Base-by-base conservation (phyloP, 2,329 filamentous ascomycete species). In the Cladobotryum mycophilum region DNA sequence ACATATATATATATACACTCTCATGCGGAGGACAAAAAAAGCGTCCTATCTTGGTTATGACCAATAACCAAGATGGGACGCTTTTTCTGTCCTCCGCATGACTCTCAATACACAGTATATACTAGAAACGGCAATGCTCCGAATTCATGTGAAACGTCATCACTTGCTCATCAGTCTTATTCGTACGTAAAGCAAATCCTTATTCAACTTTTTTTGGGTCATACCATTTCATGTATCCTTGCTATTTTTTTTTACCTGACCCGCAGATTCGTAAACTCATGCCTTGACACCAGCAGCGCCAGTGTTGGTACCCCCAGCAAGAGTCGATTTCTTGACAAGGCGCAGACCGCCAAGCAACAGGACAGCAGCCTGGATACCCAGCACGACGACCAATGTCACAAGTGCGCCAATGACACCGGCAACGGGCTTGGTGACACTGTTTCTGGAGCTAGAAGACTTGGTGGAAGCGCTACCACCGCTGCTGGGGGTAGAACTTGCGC, bases 381-480 rank as follows among this genome's bases (percentile, higher is more conserved):
- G 65, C 14, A 80, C 68, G 11, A 78, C 74, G 9, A 71, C 70
- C 5, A 81, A 66, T 0, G 78, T 79, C 36, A 87, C 74, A 56
- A 90, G 67, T 41, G 89, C 88, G 41, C 88, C 84, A 46, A 95
- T 90, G 5, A 92, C 88, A 47, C 89, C 89, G 0, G 88, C 89
- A n/a, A 91, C 82, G 5, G 81, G 76, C 36, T 76, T 80, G 46
- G 84, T 86, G 25, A 95, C 74, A 8, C 79, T 76, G 47, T 69
- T 65, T 17, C 60, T 55, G 36, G 55, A 53, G 18, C 54, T 57
- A 17, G 52, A 53, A 3, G 56, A 58, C n/a, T 43, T 41, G 5
- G 60, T 57, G 18, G 62, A 53, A 15, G 53, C 45, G 42, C 55
- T 56, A 15, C 57, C 53, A n/a, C 61, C 61, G 20, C 60, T 51